Evolutionary conservation across 1,284 basidiomycete species (phyloP).

Genomic region (Trametes polyzona): DNA sequence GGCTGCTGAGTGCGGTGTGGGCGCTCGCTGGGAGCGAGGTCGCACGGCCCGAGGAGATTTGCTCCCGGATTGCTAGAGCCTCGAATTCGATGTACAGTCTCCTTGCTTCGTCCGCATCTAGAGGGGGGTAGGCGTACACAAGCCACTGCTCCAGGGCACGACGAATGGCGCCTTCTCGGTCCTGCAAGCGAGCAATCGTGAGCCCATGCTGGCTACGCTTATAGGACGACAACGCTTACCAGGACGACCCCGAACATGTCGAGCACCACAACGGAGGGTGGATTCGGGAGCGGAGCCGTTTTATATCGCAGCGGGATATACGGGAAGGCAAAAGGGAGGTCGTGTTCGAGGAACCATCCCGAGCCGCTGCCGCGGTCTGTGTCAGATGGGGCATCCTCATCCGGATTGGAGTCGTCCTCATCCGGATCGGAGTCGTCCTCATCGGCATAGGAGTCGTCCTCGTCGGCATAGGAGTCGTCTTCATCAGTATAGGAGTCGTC

Average conservation of each 20-base stretch:
- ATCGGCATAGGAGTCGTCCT: too few species aligned
- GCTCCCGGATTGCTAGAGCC: background rate
- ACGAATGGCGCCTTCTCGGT: background rate
- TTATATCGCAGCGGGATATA: background rate
- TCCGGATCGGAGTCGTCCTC: too few species aligned
- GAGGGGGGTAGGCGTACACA: background rate
- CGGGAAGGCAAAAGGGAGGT: background rate
- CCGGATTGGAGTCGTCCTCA: too few species aligned
- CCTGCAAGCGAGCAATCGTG: background rate
- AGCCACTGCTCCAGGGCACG: background rate
- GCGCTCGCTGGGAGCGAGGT: background rate
- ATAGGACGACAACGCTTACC: background rate
- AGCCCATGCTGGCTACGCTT: background rate
- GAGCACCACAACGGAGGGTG: background rate
- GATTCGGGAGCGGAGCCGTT: too few species aligned
- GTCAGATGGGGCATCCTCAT: background rate
- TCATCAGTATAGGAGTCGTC: too few species aligned
- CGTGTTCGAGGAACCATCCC: background rate
- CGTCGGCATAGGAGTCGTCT: too few species aligned
- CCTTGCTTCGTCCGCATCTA: background rate
- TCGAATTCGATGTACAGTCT: background rate
- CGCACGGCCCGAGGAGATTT: background rate
- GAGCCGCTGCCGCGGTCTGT: background rate
- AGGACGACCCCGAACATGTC: background rate
- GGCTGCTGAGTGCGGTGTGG: background rate